Percentiles rank a stretch among this genome's conserved stretches.
Evolutionary conservation across 2,329 filamentous ascomycete genomes (phyloP).

Genomic region (Alternaria consortialis): DNA sequence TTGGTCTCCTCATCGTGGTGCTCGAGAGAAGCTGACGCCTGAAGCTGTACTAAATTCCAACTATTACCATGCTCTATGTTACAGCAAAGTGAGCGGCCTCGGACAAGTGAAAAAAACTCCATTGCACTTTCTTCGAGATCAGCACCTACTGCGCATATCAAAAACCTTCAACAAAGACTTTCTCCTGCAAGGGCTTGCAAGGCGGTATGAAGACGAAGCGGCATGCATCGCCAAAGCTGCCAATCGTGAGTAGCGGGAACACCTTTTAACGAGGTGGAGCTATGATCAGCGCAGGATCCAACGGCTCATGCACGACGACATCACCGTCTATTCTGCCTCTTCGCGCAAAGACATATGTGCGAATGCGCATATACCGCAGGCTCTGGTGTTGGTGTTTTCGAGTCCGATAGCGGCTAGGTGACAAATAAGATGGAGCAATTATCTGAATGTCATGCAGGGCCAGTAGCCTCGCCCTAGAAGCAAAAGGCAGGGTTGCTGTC

Average conservation of each 20-base stretch:
- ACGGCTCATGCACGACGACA: constrained; percentile 19
- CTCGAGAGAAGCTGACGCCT: neutral
- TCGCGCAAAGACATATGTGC: constrained; percentile 1
- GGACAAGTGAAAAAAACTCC: neutral
- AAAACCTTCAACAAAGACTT: neutral
- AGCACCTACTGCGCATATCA: neutral
- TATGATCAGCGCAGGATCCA: constrained; percentile 18
- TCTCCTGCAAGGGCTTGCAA: constrained; percentile 8
- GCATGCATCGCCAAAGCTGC: constrained; percentile 27
- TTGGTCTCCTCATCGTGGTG: neutral
- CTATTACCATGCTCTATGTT: neutral
- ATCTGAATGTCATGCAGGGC: constrained; percentile 16
- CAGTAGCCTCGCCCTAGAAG: constrained; percentile 1
- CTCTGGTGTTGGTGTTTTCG: neutral
- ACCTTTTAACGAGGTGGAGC: constrained; percentile 12
- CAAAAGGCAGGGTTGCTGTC: constrained; percentile 9
- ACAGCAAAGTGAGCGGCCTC: neutral
- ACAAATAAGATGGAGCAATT: constrained; percentile 15
- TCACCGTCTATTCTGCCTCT: constrained; percentile 8
- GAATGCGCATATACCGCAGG: neutral
- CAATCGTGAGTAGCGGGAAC: constrained; percentile 27
- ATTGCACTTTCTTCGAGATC: neutral
- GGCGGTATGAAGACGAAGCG: constrained; percentile 16
- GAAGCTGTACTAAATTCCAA: neutral
- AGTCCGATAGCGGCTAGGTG: constrained; percentile 15